Base-by-base conservation (phyloP, 805 yeast genomes). In the Wickerhamiella shivajii region DNA sequence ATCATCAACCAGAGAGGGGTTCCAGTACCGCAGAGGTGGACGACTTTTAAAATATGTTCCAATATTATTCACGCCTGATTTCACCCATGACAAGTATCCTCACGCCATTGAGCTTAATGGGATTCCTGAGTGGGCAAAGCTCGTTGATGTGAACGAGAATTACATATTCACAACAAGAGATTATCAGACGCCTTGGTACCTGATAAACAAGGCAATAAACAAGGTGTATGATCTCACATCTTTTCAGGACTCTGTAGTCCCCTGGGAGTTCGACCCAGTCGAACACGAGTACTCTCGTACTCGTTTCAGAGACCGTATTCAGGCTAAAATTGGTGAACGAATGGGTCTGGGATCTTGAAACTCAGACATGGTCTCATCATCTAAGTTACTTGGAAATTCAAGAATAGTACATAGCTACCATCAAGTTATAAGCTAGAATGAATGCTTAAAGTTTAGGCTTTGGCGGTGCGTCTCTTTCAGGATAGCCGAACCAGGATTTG, bases 41-140 rank as follows among this genome's bases (percentile, higher is more conserved):
- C 44, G 51, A 2, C 37, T 62, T 2, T 46, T 60, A 31, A 63
- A 70, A 45, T 57, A 67, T 28, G 62, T 75, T 6, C 85, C 85
- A 0, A 71, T 67, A 39, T 43, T 75, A 23, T 60, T 64, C 20
- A 67, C 84, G 0, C 68, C 77, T 0, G 54, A 61, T 16, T 33
- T 53, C 3, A 40, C 69, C 17, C 63, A 61, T 41, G 42, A 57
- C 5, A 34, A 52, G 9, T 47, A 48, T 19, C 34, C 39, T 4
- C 38, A 24, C 13, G 19, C 27, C 3, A 21, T 29, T 3, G 25
- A 32, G 8, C 26, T 29, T 1, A 26, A 25, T 18, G 39, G 36
- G 5, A 12, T 30, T 4, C 34, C 37, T 7, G 18, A 53, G 1
- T 71, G 78, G 78, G 66, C 61, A 28, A 44, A 52, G 3, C 60